Evolutionary conservation across 2,329 filamentous ascomycete species (phyloP).

Genomic region (Bimuria novae-zelandiae): DNA sequence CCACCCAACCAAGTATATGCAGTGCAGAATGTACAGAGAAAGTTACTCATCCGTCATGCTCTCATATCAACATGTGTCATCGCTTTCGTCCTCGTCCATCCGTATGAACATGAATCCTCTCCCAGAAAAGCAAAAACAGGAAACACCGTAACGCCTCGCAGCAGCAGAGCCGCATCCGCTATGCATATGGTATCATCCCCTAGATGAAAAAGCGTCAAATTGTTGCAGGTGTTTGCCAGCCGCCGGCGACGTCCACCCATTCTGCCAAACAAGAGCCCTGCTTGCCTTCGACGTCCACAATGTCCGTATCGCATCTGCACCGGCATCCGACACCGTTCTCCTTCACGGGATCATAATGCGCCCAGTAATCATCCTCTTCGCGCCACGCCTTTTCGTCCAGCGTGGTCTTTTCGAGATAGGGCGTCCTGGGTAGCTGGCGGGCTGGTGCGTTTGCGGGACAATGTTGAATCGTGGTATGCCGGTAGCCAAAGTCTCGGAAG

Average conservation of each 20-base stretch:
- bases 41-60: slow-evolving; percentile 8
- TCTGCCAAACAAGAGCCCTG: slow-evolving; percentile 92
- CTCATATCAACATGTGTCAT: background rate
- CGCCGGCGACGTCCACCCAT: slow-evolving; percentile 96
- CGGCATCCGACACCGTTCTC: slow-evolving; percentile 97
- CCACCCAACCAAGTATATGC: slow-evolving; percentile 5
- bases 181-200: slow-evolving; percentile 6
- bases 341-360: slow-evolving; percentile 80
- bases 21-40: slow-evolving; percentile 11
- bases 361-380: slow-evolving; percentile 97
- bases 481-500: slow-evolving; percentile 98
- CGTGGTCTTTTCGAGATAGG: slow-evolving; percentile 82
- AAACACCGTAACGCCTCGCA: slow-evolving; percentile 7
- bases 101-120: too few relatives aligned
- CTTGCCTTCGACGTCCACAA: slow-evolving; percentile 96
- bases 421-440: slow-evolving; percentile 78
- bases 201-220: slow-evolving; percentile 11
- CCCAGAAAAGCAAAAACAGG: background rate
- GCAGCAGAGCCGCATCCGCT: slow-evolving; percentile 9
- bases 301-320: slow-evolving; percentile 95
- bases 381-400: slow-evolving; percentile 78
- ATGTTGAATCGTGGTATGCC: slow-evolving; percentile 98
- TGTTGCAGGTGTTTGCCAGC: slow-evolving; percentile 70
- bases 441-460: slow-evolving; percentile 94
- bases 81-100: too few relatives aligned